These are phyloP conservation scores for Pseudocercospora eumusae DNA, from an alignment of 2,329 filamentous ascomycete genomes.

Conservation along the genomic window DNA sequence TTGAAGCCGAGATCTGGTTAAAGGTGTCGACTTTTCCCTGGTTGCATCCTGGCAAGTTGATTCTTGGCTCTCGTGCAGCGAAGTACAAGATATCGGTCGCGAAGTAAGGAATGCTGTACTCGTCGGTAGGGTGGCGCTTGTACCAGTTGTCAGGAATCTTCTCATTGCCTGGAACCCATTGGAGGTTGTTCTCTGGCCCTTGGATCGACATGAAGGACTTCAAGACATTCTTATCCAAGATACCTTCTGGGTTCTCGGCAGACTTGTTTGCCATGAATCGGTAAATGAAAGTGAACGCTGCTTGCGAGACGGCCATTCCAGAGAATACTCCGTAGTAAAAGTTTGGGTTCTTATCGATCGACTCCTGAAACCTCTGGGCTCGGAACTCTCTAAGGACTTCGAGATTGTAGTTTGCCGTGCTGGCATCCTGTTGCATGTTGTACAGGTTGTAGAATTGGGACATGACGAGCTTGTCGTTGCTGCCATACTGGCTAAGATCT, in stretches of 20 bases:
- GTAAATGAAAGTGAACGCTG: constrained; percentile 26
- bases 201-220: constrained; percentile 42
- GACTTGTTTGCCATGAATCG: constrained; percentile 41
- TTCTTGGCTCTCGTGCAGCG: constrained; percentile 23
- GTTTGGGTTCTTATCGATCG: constrained; percentile 16
- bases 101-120: constrained; percentile 36
- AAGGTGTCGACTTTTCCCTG: constrained; percentile 36
- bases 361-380: constrained; percentile 34
- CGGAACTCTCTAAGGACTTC: constrained; percentile 36
- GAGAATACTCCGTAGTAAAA: constrained; percentile 26
- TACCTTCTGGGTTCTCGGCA: constrained; percentile 38
- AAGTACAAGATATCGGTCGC: constrained; percentile 19
- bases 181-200: constrained; percentile 31
- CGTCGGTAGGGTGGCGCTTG: constrained; percentile 25
- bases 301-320: constrained; percentile 8
- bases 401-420: constrained; percentile 39
- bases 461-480: constrained; percentile 25
- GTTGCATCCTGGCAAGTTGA: constrained; percentile 37
- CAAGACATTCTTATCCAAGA: constrained; percentile 37
- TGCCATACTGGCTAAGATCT: constrained; percentile 38
- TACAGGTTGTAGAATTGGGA: constrained; percentile 34
- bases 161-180: constrained; percentile 40
- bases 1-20: constrained; percentile 32
- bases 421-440: constrained; percentile 30
- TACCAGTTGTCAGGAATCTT: constrained; percentile 29